These are phyloP conservation scores for Pseudopithomyces chartarum DNA, from an alignment of 2,329 filamentous ascomycete genomes.

Conservation along the genomic window DNA sequence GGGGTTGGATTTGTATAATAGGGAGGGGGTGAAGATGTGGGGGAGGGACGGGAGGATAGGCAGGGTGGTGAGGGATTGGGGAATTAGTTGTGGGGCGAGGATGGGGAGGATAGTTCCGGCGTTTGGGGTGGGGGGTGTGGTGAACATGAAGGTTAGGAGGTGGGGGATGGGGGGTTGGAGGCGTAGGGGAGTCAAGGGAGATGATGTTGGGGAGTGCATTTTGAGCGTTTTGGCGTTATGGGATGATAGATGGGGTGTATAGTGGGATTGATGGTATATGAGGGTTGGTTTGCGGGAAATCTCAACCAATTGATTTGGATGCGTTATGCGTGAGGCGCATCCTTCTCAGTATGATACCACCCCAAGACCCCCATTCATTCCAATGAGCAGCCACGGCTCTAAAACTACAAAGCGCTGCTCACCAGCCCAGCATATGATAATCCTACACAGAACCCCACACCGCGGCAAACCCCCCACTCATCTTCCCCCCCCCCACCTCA, in stretches of 20 bases:
- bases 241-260: too few species aligned
- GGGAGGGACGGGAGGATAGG: constrained; percentile 65
- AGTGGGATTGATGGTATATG: too few species aligned
- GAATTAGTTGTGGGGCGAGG: constrained; percentile 72
- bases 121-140: constrained; percentile 85
- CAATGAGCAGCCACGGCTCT: too few species aligned
- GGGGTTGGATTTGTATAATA: constrained; percentile 85
- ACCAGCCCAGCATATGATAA: too few species aligned
- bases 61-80: constrained; percentile 76
- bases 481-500: constrained; percentile 11
- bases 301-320: too few species aligned
- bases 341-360: too few species aligned
- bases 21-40: constrained; percentile 56
- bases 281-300: too few species aligned
- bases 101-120: constrained; percentile 87
- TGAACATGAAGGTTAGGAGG: constrained; percentile 74
- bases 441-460: too few species aligned
- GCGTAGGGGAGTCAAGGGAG: neutral
- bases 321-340: too few species aligned
- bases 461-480: neutral
- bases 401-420: too few species aligned
- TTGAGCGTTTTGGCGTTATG: constrained; percentile 1
- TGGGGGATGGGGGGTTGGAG: constrained; percentile 62
- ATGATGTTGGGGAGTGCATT: neutral
- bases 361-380: too few species aligned